Evolutionary conservation across 345 rosid genomes (phyloP).

Genomic region (Eucalyptus globulus): DNA sequence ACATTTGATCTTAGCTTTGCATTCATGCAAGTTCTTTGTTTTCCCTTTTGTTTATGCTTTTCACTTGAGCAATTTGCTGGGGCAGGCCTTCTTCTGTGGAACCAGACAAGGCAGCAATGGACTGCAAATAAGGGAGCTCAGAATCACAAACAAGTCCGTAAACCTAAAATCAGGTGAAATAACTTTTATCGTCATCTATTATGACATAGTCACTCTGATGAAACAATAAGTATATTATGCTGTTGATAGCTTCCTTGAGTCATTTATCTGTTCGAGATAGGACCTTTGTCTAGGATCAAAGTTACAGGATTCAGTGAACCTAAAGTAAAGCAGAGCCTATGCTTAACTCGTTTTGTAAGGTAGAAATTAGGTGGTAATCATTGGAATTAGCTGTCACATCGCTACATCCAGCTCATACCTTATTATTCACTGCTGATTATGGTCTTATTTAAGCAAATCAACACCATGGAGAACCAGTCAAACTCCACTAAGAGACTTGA

Average conservation of each 20-base stretch:
- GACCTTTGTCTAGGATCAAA: neutral
- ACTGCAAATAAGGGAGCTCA: conserved; percentile 7
- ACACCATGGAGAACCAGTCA: neutral
- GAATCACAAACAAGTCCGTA: conserved; percentile 3
- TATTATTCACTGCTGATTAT: neutral
- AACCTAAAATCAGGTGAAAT: conserved; percentile 10
- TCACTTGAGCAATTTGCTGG: neutral
- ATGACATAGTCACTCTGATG: neutral
- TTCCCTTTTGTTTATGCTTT: neutral
- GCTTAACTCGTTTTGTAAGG: neutral
- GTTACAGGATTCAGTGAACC: neutral
- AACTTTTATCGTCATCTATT: neutral
- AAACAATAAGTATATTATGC: neutral
- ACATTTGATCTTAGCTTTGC: neutral
- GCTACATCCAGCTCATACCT: neutral
- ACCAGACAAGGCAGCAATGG: conserved; percentile 26
- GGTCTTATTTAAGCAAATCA: neutral
- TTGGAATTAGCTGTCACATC: neutral
- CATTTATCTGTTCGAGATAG: neutral
- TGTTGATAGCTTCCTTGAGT: neutral
- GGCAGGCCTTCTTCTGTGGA: conserved; percentile 25
- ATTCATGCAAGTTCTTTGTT: neutral
- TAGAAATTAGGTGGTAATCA: neutral
- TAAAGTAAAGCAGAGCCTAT: neutral
- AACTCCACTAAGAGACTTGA: neutral